phyloP scores from a whole-genome alignment of 2,329 filamentous ascomycete species.

The Penicillium sp. region DNA sequence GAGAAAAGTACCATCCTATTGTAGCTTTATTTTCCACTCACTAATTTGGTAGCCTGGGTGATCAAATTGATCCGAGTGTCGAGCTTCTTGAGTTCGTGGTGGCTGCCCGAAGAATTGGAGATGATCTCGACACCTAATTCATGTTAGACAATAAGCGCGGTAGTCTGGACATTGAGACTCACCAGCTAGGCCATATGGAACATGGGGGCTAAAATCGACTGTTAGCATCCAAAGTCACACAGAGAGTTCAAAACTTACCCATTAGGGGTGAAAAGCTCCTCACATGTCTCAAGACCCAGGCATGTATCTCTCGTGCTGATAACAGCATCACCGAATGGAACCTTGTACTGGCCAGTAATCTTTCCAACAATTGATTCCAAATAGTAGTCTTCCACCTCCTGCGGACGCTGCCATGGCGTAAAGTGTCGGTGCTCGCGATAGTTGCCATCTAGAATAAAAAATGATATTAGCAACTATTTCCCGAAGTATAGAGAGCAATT shows the following conservation, averaged over 20 bases:
- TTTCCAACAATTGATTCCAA: constrained; percentile 59
- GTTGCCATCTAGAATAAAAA: constrained; percentile 54
- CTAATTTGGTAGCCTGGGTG: constrained; percentile 56
- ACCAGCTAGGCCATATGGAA: constrained; percentile 54
- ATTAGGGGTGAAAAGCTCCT: constrained; percentile 63
- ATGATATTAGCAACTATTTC: background rate
- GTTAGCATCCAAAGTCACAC: background rate
- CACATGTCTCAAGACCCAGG: constrained; percentile 65
- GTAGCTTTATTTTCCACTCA: background rate
- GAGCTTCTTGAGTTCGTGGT: constrained; percentile 67
- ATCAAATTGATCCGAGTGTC: constrained; percentile 64
- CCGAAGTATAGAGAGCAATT: background rate
- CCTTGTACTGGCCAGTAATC: constrained; percentile 55
- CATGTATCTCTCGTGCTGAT: constrained; percentile 62
- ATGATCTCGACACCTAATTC: constrained; percentile 62
- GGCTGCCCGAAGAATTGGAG: constrained; percentile 67
- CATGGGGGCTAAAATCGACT: background rate
- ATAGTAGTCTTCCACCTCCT: constrained; percentile 61
- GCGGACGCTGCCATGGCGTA: constrained; percentile 60
- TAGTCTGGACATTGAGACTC: constrained; percentile 32
- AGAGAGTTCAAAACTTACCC: constrained; percentile 10
- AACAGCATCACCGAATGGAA: constrained; percentile 67
- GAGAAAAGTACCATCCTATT: background rate
- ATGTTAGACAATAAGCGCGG: background rate
- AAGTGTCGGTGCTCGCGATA: constrained; percentile 63